Evolutionary conservation across 129 eudicot genomes (phyloP).

Genomic region (Artemisia tridentata): DNA sequence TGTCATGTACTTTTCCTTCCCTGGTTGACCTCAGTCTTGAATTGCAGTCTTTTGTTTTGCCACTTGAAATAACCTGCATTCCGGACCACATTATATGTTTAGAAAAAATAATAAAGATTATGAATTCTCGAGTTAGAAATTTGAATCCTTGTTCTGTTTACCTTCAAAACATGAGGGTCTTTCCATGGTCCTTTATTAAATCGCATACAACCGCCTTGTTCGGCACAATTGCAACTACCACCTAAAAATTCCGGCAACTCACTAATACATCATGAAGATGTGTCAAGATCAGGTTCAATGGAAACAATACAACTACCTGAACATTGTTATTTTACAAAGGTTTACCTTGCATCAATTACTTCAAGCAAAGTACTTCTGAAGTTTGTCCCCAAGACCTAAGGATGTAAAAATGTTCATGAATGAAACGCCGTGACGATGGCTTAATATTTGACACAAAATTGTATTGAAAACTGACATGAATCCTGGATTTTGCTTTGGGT

Average conservation of each 20-base stretch:
- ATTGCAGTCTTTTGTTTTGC: constrained; percentile 23
- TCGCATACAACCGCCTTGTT: constrained; percentile 67
- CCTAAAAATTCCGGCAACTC: constrained; percentile 83
- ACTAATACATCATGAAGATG: constrained; percentile 27
- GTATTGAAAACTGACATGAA: constrained; percentile 50
- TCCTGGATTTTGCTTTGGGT: constrained; percentile 69
- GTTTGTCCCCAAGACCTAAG: constrained; percentile 72
- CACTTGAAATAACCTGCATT: constrained; percentile 46
- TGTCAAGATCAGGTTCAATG: constrained; percentile 16
- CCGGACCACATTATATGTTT: neutral
- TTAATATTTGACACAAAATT: constrained; percentile 10
- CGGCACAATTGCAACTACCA: constrained; percentile 73
- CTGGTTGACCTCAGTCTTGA: constrained; percentile 1
- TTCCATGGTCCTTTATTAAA: constrained; percentile 90
- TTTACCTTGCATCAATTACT: constrained; percentile 73
- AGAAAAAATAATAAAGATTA: neutral
- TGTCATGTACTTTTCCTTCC: constrained; percentile 21
- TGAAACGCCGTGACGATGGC: neutral
- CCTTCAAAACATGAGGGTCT: constrained; percentile 58
- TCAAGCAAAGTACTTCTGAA: constrained; percentile 73
- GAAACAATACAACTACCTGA: neutral
- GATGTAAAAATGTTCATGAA: constrained; percentile 9
- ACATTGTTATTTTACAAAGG: neutral
- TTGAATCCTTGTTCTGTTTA: constrained; percentile 17
- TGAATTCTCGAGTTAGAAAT: neutral